Percentiles rank a stretch among this genome's conserved stretches.
Evolutionary conservation across 306 rosid species (phyloP).

Genomic region (Vicia faba): DNA sequence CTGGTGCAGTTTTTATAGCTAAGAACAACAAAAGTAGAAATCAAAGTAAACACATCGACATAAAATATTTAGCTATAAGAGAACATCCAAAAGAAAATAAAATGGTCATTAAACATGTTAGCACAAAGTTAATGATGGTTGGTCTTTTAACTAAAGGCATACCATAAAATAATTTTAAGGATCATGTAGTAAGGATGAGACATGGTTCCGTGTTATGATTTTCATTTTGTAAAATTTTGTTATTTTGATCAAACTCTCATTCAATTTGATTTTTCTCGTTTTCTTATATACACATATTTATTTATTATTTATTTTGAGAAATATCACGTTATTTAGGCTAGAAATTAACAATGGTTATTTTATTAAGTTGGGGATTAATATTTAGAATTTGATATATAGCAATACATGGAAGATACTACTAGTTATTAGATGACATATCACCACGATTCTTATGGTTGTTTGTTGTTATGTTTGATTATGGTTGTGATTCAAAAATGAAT

Average conservation of each 20-base stretch:
- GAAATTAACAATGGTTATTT: background rate
- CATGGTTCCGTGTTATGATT: background rate
- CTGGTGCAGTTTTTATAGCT: too few species aligned
- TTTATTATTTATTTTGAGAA: background rate
- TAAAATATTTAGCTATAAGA: too few species aligned
- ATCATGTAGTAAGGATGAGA: background rate
- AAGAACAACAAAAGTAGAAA: too few species aligned
- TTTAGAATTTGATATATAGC: background rate
- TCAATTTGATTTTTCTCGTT: background rate
- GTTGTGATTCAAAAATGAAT: too few species aligned
- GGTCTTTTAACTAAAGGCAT: background rate
- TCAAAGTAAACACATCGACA: too few species aligned
- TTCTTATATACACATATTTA: background rate
- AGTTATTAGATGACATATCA: background rate
- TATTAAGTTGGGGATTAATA: background rate
- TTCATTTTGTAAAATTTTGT: background rate
- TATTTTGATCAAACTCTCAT: background rate
- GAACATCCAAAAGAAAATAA: too few species aligned
- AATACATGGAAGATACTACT: background rate
- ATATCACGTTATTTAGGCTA: background rate
- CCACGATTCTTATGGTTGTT: background rate
- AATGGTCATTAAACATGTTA: too few species aligned
- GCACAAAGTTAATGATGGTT: background rate
- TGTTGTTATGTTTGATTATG: background rate
- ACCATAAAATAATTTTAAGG: background rate